Conservation (phyloP, 1,284 basidiomycete species). For the Tilletia setariae region DNA sequence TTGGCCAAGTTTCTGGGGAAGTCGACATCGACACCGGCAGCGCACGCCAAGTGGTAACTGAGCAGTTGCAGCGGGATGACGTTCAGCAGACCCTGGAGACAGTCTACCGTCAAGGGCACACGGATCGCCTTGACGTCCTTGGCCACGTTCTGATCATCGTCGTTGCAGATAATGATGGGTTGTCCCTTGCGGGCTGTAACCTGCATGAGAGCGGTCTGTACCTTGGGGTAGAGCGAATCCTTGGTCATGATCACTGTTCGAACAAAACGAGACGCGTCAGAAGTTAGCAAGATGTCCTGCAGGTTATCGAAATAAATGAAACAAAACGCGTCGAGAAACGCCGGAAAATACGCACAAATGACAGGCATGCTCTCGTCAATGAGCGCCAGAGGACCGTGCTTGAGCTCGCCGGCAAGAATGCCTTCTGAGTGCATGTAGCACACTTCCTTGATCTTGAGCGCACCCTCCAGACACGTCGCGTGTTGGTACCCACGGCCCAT, state of each 20-base stretch:
- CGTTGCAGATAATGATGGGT: conserved; percentile 91
- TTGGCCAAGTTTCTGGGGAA: conserved; percentile 89
- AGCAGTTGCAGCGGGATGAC: conserved; percentile 94
- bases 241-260: conserved; percentile 99
- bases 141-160: conserved; percentile 76
- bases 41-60: conserved; percentile 92
- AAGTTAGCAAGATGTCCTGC: background rate
- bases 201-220: conserved; percentile 90
- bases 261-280: conserved; percentile 20
- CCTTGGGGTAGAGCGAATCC: conserved; percentile 97
- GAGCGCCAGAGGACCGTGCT: conserved; percentile 94
- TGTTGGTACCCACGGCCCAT: conserved; percentile 99
- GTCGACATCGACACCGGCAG: conserved; percentile 94
- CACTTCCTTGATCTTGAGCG: conserved; percentile 99
- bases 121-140: conserved; percentile 78
- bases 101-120: conserved; percentile 76
- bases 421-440: conserved; percentile 58
- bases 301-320: background rate
- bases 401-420: conserved; percentile 95
- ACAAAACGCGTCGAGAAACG: background rate
- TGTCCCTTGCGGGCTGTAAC: conserved; percentile 95
- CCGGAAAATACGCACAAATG: conserved; percentile 55
- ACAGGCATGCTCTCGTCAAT: conserved; percentile 92
- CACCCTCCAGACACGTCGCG: conserved; percentile 95
- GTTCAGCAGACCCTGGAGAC: conserved; percentile 91